phyloP scores from a whole-genome alignment of 495 filamentous ascomycete genomes.

The Penicillium pulvis region DNA sequence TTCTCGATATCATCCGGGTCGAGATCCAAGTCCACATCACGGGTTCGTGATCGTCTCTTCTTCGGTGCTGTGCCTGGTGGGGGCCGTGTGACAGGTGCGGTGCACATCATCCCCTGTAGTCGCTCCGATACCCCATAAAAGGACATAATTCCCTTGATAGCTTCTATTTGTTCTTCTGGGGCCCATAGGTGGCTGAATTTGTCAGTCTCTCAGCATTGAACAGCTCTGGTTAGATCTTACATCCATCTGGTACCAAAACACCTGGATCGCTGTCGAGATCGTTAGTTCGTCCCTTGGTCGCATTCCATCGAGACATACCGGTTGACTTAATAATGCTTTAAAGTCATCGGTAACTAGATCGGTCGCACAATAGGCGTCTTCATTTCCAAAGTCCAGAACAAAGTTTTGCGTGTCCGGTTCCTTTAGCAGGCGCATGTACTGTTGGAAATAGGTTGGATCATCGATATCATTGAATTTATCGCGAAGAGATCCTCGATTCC shows the following conservation, averaged over 20 bases:
- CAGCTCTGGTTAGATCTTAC: conserved; percentile 38
- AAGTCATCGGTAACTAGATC: conserved; percentile 54
- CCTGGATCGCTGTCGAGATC: conserved; percentile 32
- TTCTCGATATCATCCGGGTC: conserved; percentile 39
- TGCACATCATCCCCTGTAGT: conserved; percentile 66
- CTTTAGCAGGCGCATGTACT: conserved; percentile 37
- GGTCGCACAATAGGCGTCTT: conserved; percentile 62
- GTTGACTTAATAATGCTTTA: conserved; percentile 33
- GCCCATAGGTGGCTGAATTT: conserved; percentile 67
- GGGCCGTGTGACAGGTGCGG: conserved; percentile 44
- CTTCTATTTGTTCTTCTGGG: conserved; percentile 59
- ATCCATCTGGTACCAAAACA: conserved; percentile 67
- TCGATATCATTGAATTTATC: conserved; percentile 59
- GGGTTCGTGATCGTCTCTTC: conserved; percentile 18
- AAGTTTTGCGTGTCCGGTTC: conserved; percentile 59
- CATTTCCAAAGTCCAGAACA: conserved; percentile 69
- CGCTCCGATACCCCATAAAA: conserved; percentile 70
- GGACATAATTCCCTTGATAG: conserved; percentile 50
- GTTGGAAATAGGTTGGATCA: conserved; percentile 44
- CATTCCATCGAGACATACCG: conserved; percentile 25
- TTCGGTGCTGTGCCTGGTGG: conserved; percentile 18
- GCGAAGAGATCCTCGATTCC: conserved; percentile 20
- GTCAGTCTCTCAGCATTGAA: background rate
- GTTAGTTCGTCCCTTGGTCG: background rate
- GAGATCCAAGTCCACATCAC: conserved; percentile 10